Evolutionary conservation across 768 basidiomycete species (phyloP).

Genomic region (Mycena latifolia): DNA sequence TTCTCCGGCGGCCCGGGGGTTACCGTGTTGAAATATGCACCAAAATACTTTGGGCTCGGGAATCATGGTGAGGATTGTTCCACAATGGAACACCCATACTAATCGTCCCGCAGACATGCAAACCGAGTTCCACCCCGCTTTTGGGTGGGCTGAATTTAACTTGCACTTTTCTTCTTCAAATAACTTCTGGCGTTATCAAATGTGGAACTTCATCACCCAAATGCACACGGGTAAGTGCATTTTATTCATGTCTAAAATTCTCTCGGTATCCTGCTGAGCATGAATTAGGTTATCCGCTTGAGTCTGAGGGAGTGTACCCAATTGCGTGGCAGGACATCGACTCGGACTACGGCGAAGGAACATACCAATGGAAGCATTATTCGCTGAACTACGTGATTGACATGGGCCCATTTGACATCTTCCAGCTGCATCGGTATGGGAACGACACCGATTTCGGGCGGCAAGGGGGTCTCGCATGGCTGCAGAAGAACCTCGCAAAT

Average conservation of each 20-base stretch:
- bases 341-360: slow-evolving; percentile 1
- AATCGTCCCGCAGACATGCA: not conserved
- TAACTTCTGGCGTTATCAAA: slow-evolving; percentile 7
- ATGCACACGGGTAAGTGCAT: slow-evolving; percentile 5
- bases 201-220: slow-evolving; percentile 10
- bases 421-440: slow-evolving; percentile 3
- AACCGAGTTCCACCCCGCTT: not conserved
- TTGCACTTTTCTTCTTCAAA: not conserved
- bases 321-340: slow-evolving; percentile 8
- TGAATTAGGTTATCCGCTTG: not conserved
- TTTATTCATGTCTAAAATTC: not conserved
- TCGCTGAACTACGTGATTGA: slow-evolving; percentile 10
- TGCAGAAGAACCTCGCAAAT: not conserved
- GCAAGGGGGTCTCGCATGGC: slow-evolving; percentile 1
- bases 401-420: slow-evolving; percentile 3
- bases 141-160: not conserved
- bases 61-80: not conserved
- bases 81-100: not conserved
- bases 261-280: too few species aligned
- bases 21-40: not conserved
- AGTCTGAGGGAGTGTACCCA: not conserved
- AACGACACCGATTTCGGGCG: slow-evolving; percentile 3
- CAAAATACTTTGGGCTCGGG: slow-evolving; percentile 8
- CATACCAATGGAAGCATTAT: slow-evolving; percentile 1
- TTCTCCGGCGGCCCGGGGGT: not conserved